These are phyloP conservation scores for Fusarium pininemorale DNA, from an alignment of 2,329 filamentous ascomycete species.

Conservation along the genomic window DNA sequence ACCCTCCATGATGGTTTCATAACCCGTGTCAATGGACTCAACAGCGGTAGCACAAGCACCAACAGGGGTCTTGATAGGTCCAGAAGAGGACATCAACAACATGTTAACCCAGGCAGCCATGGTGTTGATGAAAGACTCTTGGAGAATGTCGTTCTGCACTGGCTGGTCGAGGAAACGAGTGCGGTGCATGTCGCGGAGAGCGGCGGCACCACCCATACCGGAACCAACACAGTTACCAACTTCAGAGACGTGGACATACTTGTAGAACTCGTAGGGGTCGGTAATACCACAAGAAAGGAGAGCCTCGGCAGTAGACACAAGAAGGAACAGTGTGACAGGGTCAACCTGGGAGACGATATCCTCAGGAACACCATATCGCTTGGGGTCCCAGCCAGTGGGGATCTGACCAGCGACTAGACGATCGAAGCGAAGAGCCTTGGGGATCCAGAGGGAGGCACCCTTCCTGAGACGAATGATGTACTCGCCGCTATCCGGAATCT, in stretches of 20 bases:
- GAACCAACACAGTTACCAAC: slow-evolving; percentile 99
- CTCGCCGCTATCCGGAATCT: slow-evolving; percentile 92
- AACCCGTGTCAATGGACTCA: slow-evolving; percentile 96
- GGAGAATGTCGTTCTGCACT: slow-evolving; percentile 97
- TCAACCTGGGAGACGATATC: slow-evolving; percentile 99
- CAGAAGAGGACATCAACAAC: slow-evolving; percentile 95
- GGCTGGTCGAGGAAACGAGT: slow-evolving; percentile 97
- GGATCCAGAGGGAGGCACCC: slow-evolving; percentile 92
- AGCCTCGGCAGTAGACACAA: slow-evolving; percentile 92
- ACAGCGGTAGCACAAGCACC: slow-evolving; percentile 97
- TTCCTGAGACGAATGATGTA: slow-evolving; percentile 95
- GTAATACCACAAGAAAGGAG: slow-evolving; percentile 94
- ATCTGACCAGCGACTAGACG: slow-evolving; percentile 97
- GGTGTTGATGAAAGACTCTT: slow-evolving; percentile 99
- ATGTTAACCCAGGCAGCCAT: slow-evolving; percentile 99
- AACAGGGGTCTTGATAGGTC: slow-evolving; percentile 97
- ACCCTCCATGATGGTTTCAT: slow-evolving; percentile 97
- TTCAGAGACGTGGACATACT: slow-evolving; percentile 98
- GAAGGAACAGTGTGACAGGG: slow-evolving; percentile 92
- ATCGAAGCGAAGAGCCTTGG: slow-evolving; percentile 96
- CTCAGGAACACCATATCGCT: slow-evolving; percentile 94
- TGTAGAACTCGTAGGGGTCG: slow-evolving; percentile 99
- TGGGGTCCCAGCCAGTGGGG: slow-evolving; percentile 96
- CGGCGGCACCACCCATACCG: slow-evolving; percentile 93
- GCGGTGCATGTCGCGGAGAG: slow-evolving; percentile 97